Percentiles rank a stretch among this genome's conserved stretches.
Evolutionary conservation across 2,329 filamentous ascomycete genomes (phyloP).

Genomic region (Pseudogymnoascus sp.): DNA sequence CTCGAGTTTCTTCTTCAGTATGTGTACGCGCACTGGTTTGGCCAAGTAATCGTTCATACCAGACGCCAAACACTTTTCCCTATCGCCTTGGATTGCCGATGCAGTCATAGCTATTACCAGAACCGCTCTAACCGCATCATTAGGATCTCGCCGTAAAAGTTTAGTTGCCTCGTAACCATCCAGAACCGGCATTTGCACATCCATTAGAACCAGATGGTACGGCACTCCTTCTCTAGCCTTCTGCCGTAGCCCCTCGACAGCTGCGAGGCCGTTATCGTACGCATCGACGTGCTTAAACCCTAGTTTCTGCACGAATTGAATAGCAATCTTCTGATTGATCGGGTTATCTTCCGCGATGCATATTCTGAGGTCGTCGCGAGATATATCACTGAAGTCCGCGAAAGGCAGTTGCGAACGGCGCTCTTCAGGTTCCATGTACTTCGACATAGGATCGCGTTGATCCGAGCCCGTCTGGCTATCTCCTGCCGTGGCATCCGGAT

Average conservation of each 20-base stretch:
- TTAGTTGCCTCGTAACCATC: conserved; percentile 90
- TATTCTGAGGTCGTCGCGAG: conserved; percentile 70
- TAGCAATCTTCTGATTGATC: conserved; percentile 90
- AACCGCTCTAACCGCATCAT: conserved; percentile 69
- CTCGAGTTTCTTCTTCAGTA: conserved; percentile 76
- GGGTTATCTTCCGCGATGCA: conserved; percentile 94
- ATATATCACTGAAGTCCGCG: conserved; percentile 62
- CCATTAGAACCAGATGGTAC: conserved; percentile 90
- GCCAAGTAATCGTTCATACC: conserved; percentile 98
- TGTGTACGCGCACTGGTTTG: conserved; percentile 84
- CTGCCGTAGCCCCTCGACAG: conserved; percentile 73
- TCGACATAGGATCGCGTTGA: conserved; percentile 31
- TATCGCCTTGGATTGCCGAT: conserved; percentile 84
- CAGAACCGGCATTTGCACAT: conserved; percentile 90
- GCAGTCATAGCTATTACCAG: conserved; percentile 98
- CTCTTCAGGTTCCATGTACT: conserved; percentile 30
- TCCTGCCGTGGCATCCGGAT: conserved; percentile 48
- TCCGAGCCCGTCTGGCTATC: conserved; percentile 37
- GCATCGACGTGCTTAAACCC: conserved; percentile 76
- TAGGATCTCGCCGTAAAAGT: conserved; percentile 66
- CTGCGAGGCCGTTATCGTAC: conserved; percentile 82
- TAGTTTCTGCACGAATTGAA: conserved; percentile 79
- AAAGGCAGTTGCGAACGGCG: conserved; percentile 37
- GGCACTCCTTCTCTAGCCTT: conserved; percentile 64
- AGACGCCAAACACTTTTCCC: conserved; percentile 89